Conservation (phyloP, 352 stramenopile genomes). For the Elongisporangium undulatum region DNA sequence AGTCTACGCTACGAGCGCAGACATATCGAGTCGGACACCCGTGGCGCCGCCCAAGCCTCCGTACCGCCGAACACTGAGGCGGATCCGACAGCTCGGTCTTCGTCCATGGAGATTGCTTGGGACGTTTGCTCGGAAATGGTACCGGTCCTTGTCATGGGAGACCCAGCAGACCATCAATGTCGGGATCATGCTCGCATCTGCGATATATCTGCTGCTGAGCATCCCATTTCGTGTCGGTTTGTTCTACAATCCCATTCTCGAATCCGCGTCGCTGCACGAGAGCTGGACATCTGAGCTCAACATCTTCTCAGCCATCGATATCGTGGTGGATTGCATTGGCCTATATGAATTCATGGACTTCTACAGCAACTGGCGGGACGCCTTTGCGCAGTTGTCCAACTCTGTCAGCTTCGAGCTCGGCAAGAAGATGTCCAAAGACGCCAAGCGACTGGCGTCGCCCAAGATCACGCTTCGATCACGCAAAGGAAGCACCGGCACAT, state of each 20-base stretch:
- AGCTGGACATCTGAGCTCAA: constrained; percentile 41
- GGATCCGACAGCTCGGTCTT: not conserved
- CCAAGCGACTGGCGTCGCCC: constrained; percentile 15
- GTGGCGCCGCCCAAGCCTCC: not conserved
- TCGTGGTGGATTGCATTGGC: constrained; percentile 37
- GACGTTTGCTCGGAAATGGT: not conserved
- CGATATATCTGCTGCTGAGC: constrained; percentile 47
- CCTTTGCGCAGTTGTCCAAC: constrained; percentile 29
- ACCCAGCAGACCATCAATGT: constrained; percentile 30
- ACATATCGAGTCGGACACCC: not conserved
- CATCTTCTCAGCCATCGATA: constrained; percentile 30
- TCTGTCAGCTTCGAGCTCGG: constrained; percentile 36
- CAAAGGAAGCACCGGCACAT: constrained; percentile 17
- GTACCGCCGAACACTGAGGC: not conserved
- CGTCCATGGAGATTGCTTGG: not conserved
- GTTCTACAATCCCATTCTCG: constrained; percentile 46
- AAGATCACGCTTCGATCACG: constrained; percentile 28
- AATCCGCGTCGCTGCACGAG: not conserved
- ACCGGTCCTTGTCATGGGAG: constrained; percentile 30
- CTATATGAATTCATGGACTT: constrained; percentile 39
- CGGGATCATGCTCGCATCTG: not conserved
- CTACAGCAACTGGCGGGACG: constrained; percentile 28
- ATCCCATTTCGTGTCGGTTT: constrained; percentile 67
- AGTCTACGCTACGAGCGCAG: not conserved
- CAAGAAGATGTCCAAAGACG: constrained; percentile 44